Evolutionary conservation across 257 asterid species (phyloP).

Genomic region (Parsonsia alboflavescens): DNA sequence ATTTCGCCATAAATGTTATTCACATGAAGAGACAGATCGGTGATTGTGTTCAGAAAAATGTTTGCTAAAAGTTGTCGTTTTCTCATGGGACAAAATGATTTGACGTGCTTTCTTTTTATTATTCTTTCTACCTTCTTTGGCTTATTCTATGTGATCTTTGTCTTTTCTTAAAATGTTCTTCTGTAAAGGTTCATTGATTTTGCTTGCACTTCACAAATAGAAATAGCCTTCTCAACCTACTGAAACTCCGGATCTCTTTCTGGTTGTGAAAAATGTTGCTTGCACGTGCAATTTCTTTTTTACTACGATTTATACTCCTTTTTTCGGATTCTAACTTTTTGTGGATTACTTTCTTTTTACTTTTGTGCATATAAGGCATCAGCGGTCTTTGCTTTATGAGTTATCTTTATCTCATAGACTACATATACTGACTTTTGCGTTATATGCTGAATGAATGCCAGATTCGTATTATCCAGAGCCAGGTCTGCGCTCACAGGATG

Average conservation of each 20-base stretch:
- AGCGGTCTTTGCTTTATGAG: background rate
- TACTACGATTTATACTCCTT: background rate
- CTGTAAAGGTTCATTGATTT: background rate
- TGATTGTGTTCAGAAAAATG: background rate
- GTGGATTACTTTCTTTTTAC: background rate
- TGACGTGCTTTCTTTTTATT: background rate
- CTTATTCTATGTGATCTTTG: background rate
- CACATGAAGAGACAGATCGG: background rate
- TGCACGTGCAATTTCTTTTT: background rate
- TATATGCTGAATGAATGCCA: conserved; percentile 21
- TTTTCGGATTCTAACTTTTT: background rate
- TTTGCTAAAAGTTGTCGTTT: background rate
- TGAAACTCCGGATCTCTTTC: background rate
- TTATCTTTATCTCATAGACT: background rate
- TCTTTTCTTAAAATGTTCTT: too few relatives aligned
- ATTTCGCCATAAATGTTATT: background rate
- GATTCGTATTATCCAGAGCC: conserved; percentile 49
- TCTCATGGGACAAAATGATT: background rate
- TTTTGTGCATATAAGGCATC: background rate
- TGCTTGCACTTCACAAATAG: too few relatives aligned
- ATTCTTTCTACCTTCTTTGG: background rate
- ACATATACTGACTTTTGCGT: background rate
- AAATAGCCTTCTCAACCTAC: background rate
- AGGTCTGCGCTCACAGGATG: conserved; percentile 43
- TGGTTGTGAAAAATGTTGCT: background rate